Evolutionary conservation across 1,284 basidiomycete species (phyloP).

Genomic region (Ganoderma multipileum): DNA sequence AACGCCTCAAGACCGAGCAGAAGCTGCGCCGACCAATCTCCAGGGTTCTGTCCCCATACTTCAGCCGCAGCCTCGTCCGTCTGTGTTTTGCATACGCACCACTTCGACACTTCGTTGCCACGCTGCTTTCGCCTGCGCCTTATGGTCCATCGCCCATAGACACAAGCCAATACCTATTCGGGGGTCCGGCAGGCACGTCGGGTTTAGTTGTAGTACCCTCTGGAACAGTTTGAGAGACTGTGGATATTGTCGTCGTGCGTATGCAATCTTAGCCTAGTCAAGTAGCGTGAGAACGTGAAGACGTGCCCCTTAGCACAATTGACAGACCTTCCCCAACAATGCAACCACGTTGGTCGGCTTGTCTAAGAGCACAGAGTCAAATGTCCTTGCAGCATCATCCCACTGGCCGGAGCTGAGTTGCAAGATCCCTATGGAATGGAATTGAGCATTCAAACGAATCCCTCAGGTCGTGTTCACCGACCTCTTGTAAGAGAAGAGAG

Average conservation of each 20-base stretch:
- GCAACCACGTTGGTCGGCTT: conserved; percentile 87
- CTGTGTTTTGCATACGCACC: conserved; percentile 52
- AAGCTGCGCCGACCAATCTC: conserved; percentile 77
- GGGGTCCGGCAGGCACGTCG: conserved; percentile 85
- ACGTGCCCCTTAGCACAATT: background rate
- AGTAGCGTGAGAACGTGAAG: conserved; percentile 8
- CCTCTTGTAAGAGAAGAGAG: conserved; percentile 75
- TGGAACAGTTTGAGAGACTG: conserved; percentile 87
- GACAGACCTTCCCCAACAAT: conserved; percentile 74
- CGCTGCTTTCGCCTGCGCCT: conserved; percentile 78
- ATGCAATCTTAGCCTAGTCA: conserved; percentile 79
- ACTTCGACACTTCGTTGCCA: conserved; percentile 89
- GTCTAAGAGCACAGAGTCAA: conserved; percentile 81
- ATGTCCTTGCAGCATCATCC: conserved; percentile 80
- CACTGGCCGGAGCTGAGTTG: conserved; percentile 82
- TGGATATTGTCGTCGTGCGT: conserved; percentile 78
- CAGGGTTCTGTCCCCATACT: conserved; percentile 64
- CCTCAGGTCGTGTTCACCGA: conserved; percentile 36
- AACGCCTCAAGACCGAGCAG: conserved; percentile 86
- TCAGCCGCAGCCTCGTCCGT: background rate
- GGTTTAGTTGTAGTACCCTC: conserved; percentile 78
- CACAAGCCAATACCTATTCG: conserved; percentile 93
- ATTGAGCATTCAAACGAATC: conserved; percentile 19
- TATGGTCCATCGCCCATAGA: conserved; percentile 87
- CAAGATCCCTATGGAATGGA: conserved; percentile 65